These are phyloP conservation scores for Vitis hybrid DNA, from an alignment of 177 flowering plant species.

Conservation along the genomic window DNA sequence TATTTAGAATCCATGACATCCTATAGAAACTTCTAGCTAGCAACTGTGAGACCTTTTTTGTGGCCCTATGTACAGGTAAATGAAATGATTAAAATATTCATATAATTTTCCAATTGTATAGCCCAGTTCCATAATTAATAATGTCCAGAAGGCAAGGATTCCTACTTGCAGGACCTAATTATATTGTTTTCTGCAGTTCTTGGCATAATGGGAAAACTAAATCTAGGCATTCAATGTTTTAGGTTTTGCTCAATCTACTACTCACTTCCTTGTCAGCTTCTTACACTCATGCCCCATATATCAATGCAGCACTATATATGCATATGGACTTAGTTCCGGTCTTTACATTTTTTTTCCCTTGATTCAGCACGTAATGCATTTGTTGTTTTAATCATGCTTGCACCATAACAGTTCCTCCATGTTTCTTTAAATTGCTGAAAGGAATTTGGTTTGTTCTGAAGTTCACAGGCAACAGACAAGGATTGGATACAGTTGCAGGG, in stretches of 20 bases:
- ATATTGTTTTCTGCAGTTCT: neutral
- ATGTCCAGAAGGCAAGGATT: neutral
- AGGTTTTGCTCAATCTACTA: neutral
- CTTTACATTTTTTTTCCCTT: too few species aligned
- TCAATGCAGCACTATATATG: too few species aligned
- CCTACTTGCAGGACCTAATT: neutral
- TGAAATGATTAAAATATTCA: neutral
- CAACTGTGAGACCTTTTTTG: neutral
- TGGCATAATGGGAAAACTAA: neutral
- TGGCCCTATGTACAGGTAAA: neutral
- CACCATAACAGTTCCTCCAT: too few species aligned
- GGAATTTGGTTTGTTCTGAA: constrained; percentile 21
- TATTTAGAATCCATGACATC: neutral
- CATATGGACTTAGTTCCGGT: too few species aligned
- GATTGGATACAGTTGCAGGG: constrained; percentile 86
- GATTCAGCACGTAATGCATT: too few species aligned
- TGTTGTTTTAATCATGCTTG: too few species aligned
- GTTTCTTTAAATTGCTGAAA: constrained; percentile 3
- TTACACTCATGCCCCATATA: neutral
- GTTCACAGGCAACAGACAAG: constrained; percentile 87
- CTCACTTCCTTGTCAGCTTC: neutral
- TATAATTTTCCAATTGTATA: neutral
- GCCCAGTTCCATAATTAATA: neutral
- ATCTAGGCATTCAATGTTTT: neutral
- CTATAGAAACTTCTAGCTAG: neutral